Conservation (phyloP, 805 yeast genomes). For the baker's yeast (Saccharomyces cerevisiae) region DNA sequence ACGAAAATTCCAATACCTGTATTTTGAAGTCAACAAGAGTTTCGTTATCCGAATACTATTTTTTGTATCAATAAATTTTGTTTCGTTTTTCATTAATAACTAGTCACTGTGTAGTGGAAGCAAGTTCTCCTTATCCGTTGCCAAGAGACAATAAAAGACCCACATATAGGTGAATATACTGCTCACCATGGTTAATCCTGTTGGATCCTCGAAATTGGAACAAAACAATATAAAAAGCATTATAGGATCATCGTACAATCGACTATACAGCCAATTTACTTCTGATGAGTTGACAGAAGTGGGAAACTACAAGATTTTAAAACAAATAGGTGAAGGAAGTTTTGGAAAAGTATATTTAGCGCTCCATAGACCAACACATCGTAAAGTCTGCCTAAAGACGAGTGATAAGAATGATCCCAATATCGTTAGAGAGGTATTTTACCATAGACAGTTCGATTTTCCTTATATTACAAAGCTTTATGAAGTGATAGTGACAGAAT, state of each 20-base stretch:
- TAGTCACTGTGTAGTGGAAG: not conserved
- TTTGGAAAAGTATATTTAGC: constrained; percentile 91
- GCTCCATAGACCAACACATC: constrained; percentile 60
- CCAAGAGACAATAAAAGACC: not conserved
- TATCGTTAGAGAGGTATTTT: constrained; percentile 82
- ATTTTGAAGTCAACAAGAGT: not conserved
- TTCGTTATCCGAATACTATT: not conserved
- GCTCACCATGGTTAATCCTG: not conserved
- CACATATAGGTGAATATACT: not conserved
- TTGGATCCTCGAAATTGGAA: constrained; percentile 18
- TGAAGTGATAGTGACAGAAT: constrained; percentile 78
- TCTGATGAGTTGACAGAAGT: constrained; percentile 49
- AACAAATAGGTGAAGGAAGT: constrained; percentile 83
- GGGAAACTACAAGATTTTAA: constrained; percentile 69
- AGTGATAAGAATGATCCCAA: constrained; percentile 74
- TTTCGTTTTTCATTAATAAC: not conserved
- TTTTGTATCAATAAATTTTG: not conserved
- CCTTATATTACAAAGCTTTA: constrained; percentile 77
- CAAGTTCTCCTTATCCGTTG: not conserved
- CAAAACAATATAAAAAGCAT: constrained; percentile 28
- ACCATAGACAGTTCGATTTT: constrained; percentile 75
- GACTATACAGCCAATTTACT: constrained; percentile 43
- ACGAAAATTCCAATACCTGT: not conserved
- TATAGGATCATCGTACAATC: constrained; percentile 58
- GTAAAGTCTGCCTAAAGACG: constrained; percentile 78